Percentiles rank a stretch among this genome's conserved stretches.
These are phyloP conservation scores for Scheffersomyces coipomensis DNA, from an alignment of 805 yeast genomes.

Conservation along the genomic window DNA sequence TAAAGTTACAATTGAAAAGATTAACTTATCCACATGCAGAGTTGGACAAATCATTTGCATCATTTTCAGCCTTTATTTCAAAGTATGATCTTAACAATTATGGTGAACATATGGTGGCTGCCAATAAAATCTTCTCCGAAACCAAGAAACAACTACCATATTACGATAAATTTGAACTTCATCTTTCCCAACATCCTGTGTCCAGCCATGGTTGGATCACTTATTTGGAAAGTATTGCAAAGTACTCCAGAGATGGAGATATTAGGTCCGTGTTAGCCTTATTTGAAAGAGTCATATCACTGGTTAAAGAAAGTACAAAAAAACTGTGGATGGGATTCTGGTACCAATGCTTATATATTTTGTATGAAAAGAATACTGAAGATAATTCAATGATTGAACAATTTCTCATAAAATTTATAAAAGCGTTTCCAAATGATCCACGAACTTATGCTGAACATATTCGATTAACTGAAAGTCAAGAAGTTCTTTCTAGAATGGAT, in stretches of 20 bases:
- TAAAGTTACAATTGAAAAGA: slow-evolving; percentile 25
- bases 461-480: slow-evolving; percentile 13
- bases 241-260: slow-evolving; percentile 13
- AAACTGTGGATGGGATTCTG: slow-evolving; percentile 22
- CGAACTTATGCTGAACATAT: slow-evolving; percentile 25
- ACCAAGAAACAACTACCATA: slow-evolving; percentile 26
- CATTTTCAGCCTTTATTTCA: slow-evolving; percentile 42
- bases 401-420: slow-evolving; percentile 18
- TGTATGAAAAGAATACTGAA: slow-evolving; percentile 16
- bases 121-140: slow-evolving; percentile 26
- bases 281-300: slow-evolving; percentile 28
- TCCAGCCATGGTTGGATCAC: slow-evolving; percentile 24
- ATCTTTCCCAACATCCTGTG: slow-evolving; percentile 13
- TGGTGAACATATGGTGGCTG: slow-evolving; percentile 31
- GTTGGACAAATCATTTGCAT: slow-evolving; percentile 38
- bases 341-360: slow-evolving; percentile 23
- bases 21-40: slow-evolving; percentile 39
- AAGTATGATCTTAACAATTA: slow-evolving; percentile 24
- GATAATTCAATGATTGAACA: slow-evolving; percentile 3
- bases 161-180: slow-evolving; percentile 36
- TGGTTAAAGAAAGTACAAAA: background rate
- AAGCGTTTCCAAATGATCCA: slow-evolving; percentile 21
- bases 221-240: slow-evolving; percentile 28
- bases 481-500: slow-evolving; percentile 9
- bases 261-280: slow-evolving; percentile 14